Evolutionary conservation across 306 rosid genomes (phyloP).

Genomic region (Gynostemma pentaphyllum): DNA sequence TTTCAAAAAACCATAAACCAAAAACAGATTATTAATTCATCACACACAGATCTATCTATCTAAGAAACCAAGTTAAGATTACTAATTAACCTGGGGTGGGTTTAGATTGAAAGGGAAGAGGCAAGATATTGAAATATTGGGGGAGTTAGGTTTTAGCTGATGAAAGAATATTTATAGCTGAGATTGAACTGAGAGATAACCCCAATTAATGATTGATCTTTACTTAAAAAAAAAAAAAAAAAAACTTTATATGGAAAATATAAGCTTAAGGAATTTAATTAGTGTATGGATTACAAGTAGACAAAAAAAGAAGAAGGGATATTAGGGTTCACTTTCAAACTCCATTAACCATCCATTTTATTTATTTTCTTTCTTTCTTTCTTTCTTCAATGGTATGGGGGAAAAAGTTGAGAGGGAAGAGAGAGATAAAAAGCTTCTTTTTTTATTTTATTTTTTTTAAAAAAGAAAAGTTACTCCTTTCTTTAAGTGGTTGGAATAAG

Average conservation of each 20-base stretch:
- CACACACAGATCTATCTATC: neutral
- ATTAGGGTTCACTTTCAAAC: conserved; percentile 27
- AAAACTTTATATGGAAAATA: too few relatives aligned
- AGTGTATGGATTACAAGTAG: too few relatives aligned
- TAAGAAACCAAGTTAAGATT: too few relatives aligned
- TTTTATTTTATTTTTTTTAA: too few relatives aligned
- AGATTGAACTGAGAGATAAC: neutral
- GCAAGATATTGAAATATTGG: neutral
- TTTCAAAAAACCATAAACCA: neutral
- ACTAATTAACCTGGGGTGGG: neutral
- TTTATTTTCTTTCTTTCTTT: too few relatives aligned
- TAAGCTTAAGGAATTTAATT: too few relatives aligned
- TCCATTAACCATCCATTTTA: conserved; percentile 25
- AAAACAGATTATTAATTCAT: neutral
- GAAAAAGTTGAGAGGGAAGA: conserved; percentile 5
- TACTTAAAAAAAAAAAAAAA: neutral
- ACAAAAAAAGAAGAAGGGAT: neutral
- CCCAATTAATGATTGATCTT: neutral
- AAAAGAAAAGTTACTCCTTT: too few relatives aligned
- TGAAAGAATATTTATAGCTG: neutral
- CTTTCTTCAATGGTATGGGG: conserved; percentile 12
- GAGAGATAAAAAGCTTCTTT: neutral
- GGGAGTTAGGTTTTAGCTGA: neutral
- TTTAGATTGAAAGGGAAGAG: neutral
- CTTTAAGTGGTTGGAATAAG: too few relatives aligned